A percentile compares a stretch with the other conserved stretches of the same genome.
phyloP scores from a whole-genome alignment of 129 eudicot species.

The Artemisia tridentata region DNA sequence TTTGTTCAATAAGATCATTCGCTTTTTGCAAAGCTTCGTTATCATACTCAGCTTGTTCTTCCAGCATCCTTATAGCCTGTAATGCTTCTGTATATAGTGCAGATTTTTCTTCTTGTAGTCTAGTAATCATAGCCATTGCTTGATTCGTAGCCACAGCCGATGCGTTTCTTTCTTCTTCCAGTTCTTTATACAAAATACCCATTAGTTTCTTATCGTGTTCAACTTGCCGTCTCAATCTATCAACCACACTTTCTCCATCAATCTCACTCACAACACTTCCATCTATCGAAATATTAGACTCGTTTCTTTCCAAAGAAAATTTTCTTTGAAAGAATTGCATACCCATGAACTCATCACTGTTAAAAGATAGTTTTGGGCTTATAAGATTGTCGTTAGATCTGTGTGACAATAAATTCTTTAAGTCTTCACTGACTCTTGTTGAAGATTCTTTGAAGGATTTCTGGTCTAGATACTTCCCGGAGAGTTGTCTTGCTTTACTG shows the following conservation, averaged over 20 bases:
- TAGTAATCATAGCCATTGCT: conserved; percentile 98
- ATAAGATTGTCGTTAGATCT: conserved; percentile 52
- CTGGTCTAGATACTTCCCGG: conserved; percentile 74
- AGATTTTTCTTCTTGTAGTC: conserved; percentile 95
- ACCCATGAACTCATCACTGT: conserved; percentile 59
- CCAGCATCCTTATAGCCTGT: conserved; percentile 90
- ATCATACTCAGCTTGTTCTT: conserved; percentile 95
- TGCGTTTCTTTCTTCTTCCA: conserved; percentile 97
- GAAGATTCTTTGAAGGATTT: conserved; percentile 60
- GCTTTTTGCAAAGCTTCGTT: conserved; percentile 76
- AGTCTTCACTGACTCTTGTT: conserved; percentile 56
- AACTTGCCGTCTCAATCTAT: conserved; percentile 71
- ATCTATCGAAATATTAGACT: conserved; percentile 75
- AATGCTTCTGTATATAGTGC: conserved; percentile 86
- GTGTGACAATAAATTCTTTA: conserved; percentile 65
- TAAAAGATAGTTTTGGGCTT: conserved; percentile 70
- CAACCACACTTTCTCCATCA: conserved; percentile 76
- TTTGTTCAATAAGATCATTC: conserved; percentile 66
- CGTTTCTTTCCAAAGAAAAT: conserved; percentile 86
- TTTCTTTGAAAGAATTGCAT: conserved; percentile 65
- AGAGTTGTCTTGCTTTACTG: conserved; percentile 67
- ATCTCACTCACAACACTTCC: conserved; percentile 74
- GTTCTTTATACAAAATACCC: conserved; percentile 63
- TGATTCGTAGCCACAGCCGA: conserved; percentile 88
- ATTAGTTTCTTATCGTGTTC: conserved; percentile 81